phyloP scores from a whole-genome alignment of 192 early-diverging fungal species.

The Mortierella hygrophila region DNA sequence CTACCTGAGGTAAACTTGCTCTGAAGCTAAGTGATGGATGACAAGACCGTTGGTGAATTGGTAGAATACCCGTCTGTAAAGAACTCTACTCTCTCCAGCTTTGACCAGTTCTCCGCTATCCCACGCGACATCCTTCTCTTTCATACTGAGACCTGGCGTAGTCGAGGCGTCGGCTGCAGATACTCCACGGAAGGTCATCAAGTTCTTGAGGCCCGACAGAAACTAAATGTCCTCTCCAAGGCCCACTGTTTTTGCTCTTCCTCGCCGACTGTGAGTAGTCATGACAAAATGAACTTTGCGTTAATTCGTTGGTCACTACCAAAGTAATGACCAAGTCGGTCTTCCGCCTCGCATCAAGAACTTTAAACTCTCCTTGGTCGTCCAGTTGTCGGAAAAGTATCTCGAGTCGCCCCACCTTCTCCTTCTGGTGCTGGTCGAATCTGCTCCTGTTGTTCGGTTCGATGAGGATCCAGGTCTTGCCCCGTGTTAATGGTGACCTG shows the following conservation, averaged over 20 bases:
- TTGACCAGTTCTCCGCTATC: no score
- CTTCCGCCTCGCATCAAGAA: not conserved
- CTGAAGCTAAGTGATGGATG: not conserved
- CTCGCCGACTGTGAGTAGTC: not conserved
- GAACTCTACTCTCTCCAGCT: not conserved
- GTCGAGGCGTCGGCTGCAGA: not conserved
- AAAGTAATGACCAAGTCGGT: not conserved
- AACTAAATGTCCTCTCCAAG: not conserved
- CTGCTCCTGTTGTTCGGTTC: no score
- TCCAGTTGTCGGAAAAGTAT: not conserved
- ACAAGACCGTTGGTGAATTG: not conserved
- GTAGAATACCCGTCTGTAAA: not conserved
- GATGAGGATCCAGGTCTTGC: no score
- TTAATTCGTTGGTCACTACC: not conserved
- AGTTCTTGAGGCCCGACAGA: no score
- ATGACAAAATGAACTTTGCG: not conserved
- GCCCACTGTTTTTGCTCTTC: not conserved
- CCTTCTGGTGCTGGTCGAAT: not conserved
- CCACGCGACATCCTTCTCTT: not conserved
- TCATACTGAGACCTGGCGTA: not conserved
- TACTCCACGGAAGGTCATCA: not conserved
- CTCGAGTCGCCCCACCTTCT: not conserved
- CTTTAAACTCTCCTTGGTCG: not conserved
- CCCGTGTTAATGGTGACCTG: no score
- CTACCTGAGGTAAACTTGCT: not conserved